Conservation (phyloP, 129 eudicot genomes). For the Artemisia annua region DNA sequence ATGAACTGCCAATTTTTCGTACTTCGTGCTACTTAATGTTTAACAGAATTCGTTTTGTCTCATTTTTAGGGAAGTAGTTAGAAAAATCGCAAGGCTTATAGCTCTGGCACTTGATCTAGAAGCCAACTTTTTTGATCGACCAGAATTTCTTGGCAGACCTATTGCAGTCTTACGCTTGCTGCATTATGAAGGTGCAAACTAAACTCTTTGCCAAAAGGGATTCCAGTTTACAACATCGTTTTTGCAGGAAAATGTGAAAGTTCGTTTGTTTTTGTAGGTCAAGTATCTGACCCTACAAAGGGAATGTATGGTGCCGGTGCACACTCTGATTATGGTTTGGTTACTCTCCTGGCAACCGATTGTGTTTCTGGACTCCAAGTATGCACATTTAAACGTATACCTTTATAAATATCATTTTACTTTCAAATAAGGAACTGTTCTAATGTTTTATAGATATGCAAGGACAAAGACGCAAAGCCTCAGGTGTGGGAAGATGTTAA, state of each 20-base stretch:
- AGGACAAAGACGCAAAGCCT: constrained; percentile 69
- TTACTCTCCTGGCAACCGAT: constrained; percentile 90
- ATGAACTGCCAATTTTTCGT: background rate
- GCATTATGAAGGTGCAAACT: constrained; percentile 69
- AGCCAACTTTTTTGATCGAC: constrained; percentile 56
- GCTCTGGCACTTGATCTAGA: constrained; percentile 81
- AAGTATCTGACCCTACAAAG: constrained; percentile 65
- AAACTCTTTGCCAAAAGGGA: background rate
- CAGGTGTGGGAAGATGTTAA: constrained; percentile 80
- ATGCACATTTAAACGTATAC: constrained; percentile 4
- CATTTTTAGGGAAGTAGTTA: constrained; percentile 58
- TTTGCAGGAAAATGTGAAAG: no score
- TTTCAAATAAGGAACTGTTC: no score
- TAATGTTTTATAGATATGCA: constrained; percentile 61
- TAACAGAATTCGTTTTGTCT: background rate
- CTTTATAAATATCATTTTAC: no score
- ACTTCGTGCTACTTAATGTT: background rate
- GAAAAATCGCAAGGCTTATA: constrained; percentile 63
- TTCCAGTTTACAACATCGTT: no score
- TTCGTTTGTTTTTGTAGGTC: constrained; percentile 37
- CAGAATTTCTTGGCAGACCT: constrained; percentile 65
- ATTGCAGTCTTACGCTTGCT: constrained; percentile 67
- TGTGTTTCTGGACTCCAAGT: constrained; percentile 79
- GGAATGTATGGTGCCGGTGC: constrained; percentile 97
- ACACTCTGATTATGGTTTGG: constrained; percentile 79